Evolutionary conservation across 73 alveolate species (phyloP).

Genomic region (Paramecium biaurelia): DNA sequence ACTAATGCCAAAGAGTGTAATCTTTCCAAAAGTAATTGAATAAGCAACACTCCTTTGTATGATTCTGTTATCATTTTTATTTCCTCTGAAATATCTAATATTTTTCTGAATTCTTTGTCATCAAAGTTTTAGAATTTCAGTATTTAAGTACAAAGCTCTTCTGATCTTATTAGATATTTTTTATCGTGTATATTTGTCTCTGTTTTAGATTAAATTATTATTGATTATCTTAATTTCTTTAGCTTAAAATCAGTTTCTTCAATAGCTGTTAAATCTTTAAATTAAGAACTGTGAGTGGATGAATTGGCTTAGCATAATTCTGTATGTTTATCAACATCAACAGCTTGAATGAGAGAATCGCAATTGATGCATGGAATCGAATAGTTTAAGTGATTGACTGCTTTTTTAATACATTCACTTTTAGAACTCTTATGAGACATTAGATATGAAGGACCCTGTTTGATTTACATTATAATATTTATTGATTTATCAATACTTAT

Average conservation of each 20-base stretch:
- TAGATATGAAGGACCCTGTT: neutral
- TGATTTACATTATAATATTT: neutral
- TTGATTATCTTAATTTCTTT: neutral
- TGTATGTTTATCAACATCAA: slow-evolving; percentile 6
- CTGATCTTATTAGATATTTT: slow-evolving; percentile 25
- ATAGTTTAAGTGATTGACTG: neutral
- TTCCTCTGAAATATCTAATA: neutral
- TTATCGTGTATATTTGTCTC: neutral
- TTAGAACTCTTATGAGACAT: neutral
- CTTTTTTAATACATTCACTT: neutral
- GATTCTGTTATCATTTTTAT: neutral
- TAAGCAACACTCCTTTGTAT: neutral
- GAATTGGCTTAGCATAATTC: neutral
- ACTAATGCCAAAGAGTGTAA: neutral
- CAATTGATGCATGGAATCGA: slow-evolving; percentile 36
- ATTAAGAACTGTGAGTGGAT: neutral
- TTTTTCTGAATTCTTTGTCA: neutral
- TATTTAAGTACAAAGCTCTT: neutral
- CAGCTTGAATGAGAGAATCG: neutral
- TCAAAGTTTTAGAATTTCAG: neutral
- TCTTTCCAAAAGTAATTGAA: slow-evolving; percentile 10
- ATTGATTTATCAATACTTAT: neutral
- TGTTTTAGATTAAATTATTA: neutral
- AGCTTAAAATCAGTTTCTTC: neutral
- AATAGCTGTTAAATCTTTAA: neutral